phyloP scores from a whole-genome alignment of 805 yeast species.

The Suhomyces vadensis region DNA sequence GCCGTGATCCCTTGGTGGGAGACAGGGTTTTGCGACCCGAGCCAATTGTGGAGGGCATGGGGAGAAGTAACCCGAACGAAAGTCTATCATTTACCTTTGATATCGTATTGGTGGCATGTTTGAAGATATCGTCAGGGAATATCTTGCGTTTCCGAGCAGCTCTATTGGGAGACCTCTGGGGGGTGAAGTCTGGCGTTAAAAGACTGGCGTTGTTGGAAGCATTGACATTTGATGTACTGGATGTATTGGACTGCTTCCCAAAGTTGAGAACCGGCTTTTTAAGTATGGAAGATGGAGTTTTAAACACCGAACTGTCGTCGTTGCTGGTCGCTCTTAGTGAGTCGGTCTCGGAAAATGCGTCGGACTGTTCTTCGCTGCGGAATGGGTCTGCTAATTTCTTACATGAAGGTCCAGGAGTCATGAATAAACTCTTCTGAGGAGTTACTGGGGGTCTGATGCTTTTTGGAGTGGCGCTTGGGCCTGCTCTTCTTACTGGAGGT shows the following conservation, averaged over 20 bases:
- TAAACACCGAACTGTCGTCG: slow-evolving; percentile 5
- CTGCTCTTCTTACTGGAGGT: slow-evolving; percentile 2
- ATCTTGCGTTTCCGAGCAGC: slow-evolving; percentile 18
- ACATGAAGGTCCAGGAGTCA: slow-evolving; percentile 7
- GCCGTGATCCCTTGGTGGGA: slow-evolving; percentile 10
- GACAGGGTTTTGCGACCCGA: slow-evolving; percentile 30
- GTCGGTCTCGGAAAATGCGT: not conserved
- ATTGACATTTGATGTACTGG: not conserved
- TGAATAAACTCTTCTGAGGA: slow-evolving; percentile 1
- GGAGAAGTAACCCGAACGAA: slow-evolving; percentile 32
- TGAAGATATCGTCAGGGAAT: slow-evolving; percentile 18
- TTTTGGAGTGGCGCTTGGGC: not conserved
- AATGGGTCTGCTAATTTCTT: slow-evolving; percentile 5
- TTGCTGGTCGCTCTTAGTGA: not conserved
- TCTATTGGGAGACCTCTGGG: slow-evolving; percentile 29
- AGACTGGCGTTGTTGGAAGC: slow-evolving; percentile 10
- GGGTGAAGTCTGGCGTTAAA: slow-evolving; percentile 35
- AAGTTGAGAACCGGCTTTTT: slow-evolving; percentile 7
- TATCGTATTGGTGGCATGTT: slow-evolving; percentile 9
- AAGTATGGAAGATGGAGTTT: slow-evolving; percentile 10
- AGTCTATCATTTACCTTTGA: slow-evolving; percentile 9
- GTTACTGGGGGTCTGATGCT: slow-evolving; percentile 3
- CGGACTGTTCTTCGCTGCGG: too few relatives aligned
- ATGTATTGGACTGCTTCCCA: not conserved
- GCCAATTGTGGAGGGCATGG: slow-evolving; percentile 41